These are phyloP conservation scores for Avena sativa DNA, from an alignment of 176 grass and related monocot species.

Conservation along the genomic window DNA sequence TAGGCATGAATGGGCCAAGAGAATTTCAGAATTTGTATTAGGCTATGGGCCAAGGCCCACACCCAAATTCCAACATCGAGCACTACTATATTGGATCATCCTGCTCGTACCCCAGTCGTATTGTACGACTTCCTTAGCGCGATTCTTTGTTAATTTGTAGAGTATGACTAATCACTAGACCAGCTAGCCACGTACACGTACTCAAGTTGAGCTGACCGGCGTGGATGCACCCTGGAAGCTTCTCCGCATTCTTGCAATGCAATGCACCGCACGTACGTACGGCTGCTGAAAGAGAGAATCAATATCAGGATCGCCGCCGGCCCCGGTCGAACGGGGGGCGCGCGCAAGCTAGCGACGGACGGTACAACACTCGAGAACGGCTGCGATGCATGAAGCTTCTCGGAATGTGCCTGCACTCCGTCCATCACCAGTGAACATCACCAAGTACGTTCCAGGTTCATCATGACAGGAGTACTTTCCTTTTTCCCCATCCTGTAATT, in stretches of 20 bases:
- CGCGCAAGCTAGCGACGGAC: not conserved
- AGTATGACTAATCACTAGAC: not conserved
- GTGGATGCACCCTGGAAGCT: not conserved
- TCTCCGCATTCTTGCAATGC: not conserved
- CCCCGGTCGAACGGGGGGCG: not conserved
- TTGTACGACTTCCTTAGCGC: not conserved
- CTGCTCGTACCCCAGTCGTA: no score
- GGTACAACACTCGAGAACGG: not conserved
- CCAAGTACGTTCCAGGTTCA: no score
- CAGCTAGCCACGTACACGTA: not conserved
- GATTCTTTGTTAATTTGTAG: not conserved
- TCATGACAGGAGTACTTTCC: no score
- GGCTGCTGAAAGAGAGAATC: not conserved
- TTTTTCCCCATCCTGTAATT: no score
- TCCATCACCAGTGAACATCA: not conserved
- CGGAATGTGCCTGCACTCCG: not conserved
- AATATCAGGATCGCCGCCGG: not conserved
- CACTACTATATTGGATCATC: no score
- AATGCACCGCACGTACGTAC: not conserved
- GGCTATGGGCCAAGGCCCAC: no score
- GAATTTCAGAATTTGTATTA: no score
- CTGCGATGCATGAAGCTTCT: constrained; percentile 3
- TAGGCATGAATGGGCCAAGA: no score
- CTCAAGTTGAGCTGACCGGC: not conserved
- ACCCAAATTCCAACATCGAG: no score